Conservation (phyloP, 2,329 filamentous ascomycete genomes). For the Orbilia brochopaga region DNA sequence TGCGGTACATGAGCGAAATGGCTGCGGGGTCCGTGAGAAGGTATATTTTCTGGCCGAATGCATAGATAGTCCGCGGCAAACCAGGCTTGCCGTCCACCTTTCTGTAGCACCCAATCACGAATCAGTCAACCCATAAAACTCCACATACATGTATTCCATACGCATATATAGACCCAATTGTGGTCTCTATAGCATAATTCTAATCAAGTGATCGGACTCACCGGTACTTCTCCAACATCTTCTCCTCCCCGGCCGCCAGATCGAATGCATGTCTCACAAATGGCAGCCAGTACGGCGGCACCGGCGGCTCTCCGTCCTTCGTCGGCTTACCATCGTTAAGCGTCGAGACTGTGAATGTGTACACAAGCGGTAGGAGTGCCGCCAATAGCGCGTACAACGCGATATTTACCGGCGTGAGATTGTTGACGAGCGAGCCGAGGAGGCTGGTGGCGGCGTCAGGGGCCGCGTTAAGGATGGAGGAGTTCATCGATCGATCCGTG, state of each 20-base stretch:
- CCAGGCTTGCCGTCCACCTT: slow-evolving; percentile 21
- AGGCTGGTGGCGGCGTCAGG: slow-evolving; percentile 12
- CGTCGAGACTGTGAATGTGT: slow-evolving; percentile 26
- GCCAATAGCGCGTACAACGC: slow-evolving; percentile 38
- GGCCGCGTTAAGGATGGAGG: slow-evolving; percentile 12
- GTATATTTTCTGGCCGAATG: slow-evolving; percentile 41
- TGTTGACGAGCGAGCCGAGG: slow-evolving; percentile 21
- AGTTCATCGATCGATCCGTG: slow-evolving; percentile 19
- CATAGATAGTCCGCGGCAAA: slow-evolving; percentile 22
- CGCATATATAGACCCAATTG: no score
- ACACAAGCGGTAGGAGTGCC: slow-evolving; percentile 22
- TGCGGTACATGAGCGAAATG: slow-evolving; percentile 36
- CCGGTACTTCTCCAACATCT: slow-evolving; percentile 18
- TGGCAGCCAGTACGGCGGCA: slow-evolving; percentile 42
- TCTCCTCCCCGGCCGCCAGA: slow-evolving; percentile 16
- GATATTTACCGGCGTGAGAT: slow-evolving; percentile 19
- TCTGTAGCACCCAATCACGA: slow-evolving; percentile 8
- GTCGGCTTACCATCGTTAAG: slow-evolving; percentile 41
- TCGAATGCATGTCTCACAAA: slow-evolving; percentile 31
- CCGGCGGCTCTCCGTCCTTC: slow-evolving; percentile 35
- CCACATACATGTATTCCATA: no score
- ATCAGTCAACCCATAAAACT: neutral
- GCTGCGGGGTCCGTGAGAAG: slow-evolving; percentile 22
- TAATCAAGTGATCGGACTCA: slow-evolving; percentile 1
- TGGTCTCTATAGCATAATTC: no score